phyloP scores from a whole-genome alignment of 495 filamentous ascomycete genomes.

The Amorphotheca resinae region DNA sequence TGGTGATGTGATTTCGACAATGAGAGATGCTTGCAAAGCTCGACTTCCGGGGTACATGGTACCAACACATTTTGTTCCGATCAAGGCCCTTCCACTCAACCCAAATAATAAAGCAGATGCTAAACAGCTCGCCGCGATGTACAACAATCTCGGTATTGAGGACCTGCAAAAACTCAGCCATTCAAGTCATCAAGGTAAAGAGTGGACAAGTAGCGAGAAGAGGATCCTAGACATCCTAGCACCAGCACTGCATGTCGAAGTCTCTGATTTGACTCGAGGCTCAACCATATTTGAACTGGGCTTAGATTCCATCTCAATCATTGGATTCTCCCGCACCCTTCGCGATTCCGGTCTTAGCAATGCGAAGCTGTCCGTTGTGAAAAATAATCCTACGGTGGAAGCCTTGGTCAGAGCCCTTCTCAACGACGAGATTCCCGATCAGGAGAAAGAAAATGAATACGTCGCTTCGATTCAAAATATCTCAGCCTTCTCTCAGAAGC shows the following conservation, averaged over 20 bases:
- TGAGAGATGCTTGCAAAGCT: slow-evolving; percentile 41
- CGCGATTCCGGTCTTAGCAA: slow-evolving; percentile 39
- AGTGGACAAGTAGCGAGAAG: slow-evolving; percentile 27
- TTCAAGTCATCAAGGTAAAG: slow-evolving; percentile 18
- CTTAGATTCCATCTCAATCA: slow-evolving; percentile 69
- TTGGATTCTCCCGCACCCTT: slow-evolving; percentile 44
- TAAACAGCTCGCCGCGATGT: slow-evolving; percentile 47
- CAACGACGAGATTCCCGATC: slow-evolving; percentile 1
- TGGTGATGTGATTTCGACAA: slow-evolving; percentile 10
- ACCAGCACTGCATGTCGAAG: slow-evolving; percentile 31
- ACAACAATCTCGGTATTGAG: slow-evolving; percentile 37
- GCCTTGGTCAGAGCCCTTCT: slow-evolving; percentile 34
- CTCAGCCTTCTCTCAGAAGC: slow-evolving; percentile 41
- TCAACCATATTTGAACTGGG: slow-evolving; percentile 72
- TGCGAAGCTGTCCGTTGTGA: slow-evolving; percentile 49
- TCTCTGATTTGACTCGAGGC: slow-evolving; percentile 31
- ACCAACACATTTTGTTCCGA: slow-evolving; percentile 55
- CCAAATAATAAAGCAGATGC: slow-evolving; percentile 64
- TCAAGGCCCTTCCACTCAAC: slow-evolving; percentile 52
- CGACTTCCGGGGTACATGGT: slow-evolving; percentile 65
- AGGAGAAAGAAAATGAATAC: slow-evolving; percentile 21
- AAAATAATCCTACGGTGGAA: slow-evolving; percentile 46
- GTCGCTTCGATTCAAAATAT: slow-evolving; percentile 40
- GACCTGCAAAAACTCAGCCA: slow-evolving; percentile 43
- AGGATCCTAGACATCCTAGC: slow-evolving; percentile 41